Conservation (phyloP, 768 basidiomycete genomes). For the Aureoboletus auriporus region DNA sequence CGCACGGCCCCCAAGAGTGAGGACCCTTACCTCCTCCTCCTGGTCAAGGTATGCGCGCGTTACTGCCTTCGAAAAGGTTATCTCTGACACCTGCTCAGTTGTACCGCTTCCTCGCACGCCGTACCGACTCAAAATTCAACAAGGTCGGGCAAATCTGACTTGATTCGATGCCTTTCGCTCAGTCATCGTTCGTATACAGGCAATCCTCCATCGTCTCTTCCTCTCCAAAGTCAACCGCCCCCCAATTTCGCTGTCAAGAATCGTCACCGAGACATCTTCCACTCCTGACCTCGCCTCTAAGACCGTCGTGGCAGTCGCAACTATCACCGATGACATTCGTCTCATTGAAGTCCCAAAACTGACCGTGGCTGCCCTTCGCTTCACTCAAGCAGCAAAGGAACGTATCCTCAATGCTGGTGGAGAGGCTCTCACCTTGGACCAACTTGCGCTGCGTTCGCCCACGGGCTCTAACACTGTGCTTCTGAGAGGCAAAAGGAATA, state of each 20-base stretch:
- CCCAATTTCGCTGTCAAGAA: slow-evolving; percentile 91
- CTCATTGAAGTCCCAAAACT: slow-evolving; percentile 83
- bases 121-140: slow-evolving; percentile 96
- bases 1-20: slow-evolving; percentile 96
- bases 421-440: slow-evolving; percentile 92
- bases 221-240: slow-evolving; percentile 97
- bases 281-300: slow-evolving; percentile 69
- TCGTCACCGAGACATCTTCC: slow-evolving; percentile 74
- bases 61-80: slow-evolving; percentile 2
- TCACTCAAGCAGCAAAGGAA: slow-evolving; percentile 90
- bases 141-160: slow-evolving; percentile 48
- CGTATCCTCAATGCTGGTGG: slow-evolving; percentile 95
- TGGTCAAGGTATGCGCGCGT: slow-evolving; percentile 78
- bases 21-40: slow-evolving; percentile 97
- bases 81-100: slow-evolving; percentile 49
- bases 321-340: slow-evolving; percentile 95
- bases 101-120: slow-evolving; percentile 97
- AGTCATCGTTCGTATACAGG: slow-evolving; percentile 40
- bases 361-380: slow-evolving; percentile 89
- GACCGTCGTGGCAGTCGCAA: slow-evolving; percentile 85
- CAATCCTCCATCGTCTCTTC: slow-evolving; percentile 94
- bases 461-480: slow-evolving; percentile 94
- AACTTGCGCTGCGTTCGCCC: slow-evolving; percentile 91
- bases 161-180: slow-evolving; percentile 8
- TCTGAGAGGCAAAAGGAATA: slow-evolving; percentile 87